Evolutionary conservation across 306 rosid genomes (phyloP), one percentile per base, ranked within the genome.

Genomic region (Ammopiptanthus mongolicus): DNA sequence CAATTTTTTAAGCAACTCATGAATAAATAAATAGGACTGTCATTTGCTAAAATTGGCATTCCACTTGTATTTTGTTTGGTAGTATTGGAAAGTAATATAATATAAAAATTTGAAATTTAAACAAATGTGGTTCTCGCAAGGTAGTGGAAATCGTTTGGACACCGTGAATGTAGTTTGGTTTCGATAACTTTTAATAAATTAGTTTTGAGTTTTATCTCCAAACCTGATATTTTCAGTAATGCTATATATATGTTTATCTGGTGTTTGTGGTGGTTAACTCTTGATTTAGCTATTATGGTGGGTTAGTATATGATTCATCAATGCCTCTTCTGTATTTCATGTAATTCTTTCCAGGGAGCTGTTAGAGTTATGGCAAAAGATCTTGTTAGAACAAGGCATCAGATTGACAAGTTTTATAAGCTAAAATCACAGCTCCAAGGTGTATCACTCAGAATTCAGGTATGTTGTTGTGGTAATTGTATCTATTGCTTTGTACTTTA

Each of bases 401-500:
- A 95, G 81, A 82, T 95, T 83, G 99, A 95, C 71, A 95, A 95
- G 80, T 95, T 95, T 81, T 95, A 95, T 81, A 95, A 95, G 88
- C 97, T 95, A 60, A 95, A 92, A 83, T 95, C 99, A 15, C 99
- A 95, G 85, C 99, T 95, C 53, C 99, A 95, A 85, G 99, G 97
- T 71, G 99, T 95, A 71, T 81, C 99, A 71, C 99, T 95, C 59
- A 86, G 99, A 84, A 95, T 95, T 74, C 99, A 95, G 96, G 99
- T 92, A 82, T 61, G 70, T 65, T 31, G 23, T 37, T 29, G 66
- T 66, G 51, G 37, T 72, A n/a, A 55, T 33, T 63, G 55, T 44
- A 22, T 69, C 31, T 62, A 44, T 22, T 68, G 68, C 8, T 60
- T 48, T 34, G 14, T 52, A 57, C 76, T 60, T 69, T 19, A n/a